Percentiles rank a stretch among this genome's conserved stretches.
These are phyloP conservation scores for Kodamaea arcana DNA, from an alignment of 1,139 yeast genomes.

Conservation along the genomic window DNA sequence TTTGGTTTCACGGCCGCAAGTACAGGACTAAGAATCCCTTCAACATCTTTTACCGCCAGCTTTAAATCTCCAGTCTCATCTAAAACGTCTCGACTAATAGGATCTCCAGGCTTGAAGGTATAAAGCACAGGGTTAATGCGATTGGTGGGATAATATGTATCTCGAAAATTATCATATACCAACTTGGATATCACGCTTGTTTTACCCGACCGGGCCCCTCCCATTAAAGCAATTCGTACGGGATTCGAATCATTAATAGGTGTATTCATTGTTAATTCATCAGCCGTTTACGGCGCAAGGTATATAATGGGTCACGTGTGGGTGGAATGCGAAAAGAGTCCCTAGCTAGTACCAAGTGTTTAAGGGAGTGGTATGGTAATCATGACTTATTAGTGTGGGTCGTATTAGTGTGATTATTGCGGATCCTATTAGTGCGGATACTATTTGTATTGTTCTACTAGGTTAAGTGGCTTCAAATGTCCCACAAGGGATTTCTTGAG, in stretches of 20 bases:
- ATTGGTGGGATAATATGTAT: conserved; percentile 65
- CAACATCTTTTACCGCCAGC: conserved; percentile 10
- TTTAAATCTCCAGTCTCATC: conserved; percentile 35
- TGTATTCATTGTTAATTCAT: no score
- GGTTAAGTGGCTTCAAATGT: no score
- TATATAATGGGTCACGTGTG: no score
- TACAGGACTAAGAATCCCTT: conserved; percentile 26
- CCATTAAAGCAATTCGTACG: conserved; percentile 52
- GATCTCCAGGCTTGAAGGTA: conserved; percentile 44
- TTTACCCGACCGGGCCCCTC: conserved; percentile 52
- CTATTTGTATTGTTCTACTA: no score
- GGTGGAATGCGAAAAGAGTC: no score
- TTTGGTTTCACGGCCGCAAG: conserved; percentile 9
- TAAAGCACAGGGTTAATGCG: conserved; percentile 52
- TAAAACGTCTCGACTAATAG: conserved; percentile 38
- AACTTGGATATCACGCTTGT: conserved; percentile 50
- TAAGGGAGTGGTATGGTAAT: no score
- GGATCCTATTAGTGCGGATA: no score
- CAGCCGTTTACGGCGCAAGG: no score
- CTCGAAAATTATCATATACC: conserved; percentile 44
- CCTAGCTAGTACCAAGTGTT: no score
- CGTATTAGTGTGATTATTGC: no score
- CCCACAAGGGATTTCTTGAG: no score
- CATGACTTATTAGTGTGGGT: no score
- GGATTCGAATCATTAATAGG: conserved; percentile 32